Base-by-base conservation (phyloP, 2,329 filamentous ascomycete genomes). In the Alternaria rosae region DNA sequence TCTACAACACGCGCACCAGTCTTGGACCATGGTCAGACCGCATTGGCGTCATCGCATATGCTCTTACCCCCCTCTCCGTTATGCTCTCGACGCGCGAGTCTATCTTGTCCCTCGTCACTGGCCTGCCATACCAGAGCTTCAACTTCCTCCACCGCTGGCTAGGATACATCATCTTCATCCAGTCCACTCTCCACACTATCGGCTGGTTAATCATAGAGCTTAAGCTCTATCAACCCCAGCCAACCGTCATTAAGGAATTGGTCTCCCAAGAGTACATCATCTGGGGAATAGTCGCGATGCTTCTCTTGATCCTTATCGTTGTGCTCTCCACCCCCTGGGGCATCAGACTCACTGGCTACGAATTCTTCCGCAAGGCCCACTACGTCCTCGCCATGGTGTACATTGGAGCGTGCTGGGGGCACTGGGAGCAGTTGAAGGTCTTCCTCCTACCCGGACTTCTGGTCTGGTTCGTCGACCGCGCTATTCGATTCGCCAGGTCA, bases 351-450 rank as follows among this genome's bases (percentile, higher is more conserved):
- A 92, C 89, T 0, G 91, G 91, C 3, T 92, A 94, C 76, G 91
- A 93, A 70, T 88, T 91, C 78, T 93, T 93, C 82, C 85, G 90
- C 63, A 92, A 92, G 74, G 81, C 86, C 0, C 91, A 93, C 74
- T 92, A 92, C 69, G 82, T 92, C 12, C 81, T 93, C 3, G 91
- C 91, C 11, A 87, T 91, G 80, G 76, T 93, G 5, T 94, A 92
- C 76, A 86, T 93, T 12, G 91, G 89, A 5, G 90, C 90, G 4
- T 90, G 90, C 77, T 92, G 90, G 86, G 91, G 85, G 1, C 91
- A 94, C 73, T 94, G 91, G 91, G 76, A 83, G 53, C 81, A 88
- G 53, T 81, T 93, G 12, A 70, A 74, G 48, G 71, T 73, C 15
- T 76, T 75, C 56, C 69, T 76, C 23, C 54, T 76, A 2, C 73